Conservation (phyloP, 225 moss, liverwort and hornwort species). For the Neckera pumila region DNA sequence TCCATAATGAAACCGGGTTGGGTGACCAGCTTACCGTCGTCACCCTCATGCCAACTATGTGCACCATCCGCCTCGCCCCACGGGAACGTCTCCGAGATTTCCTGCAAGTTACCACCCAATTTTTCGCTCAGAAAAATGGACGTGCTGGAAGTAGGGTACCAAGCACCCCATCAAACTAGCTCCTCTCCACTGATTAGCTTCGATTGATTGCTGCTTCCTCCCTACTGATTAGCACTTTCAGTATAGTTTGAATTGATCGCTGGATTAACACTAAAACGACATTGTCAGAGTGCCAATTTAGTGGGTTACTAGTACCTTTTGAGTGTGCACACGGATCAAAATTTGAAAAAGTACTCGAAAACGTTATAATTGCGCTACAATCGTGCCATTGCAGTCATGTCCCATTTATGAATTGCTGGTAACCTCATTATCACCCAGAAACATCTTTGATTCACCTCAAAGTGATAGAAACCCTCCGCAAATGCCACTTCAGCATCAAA, state of each 20-base stretch:
- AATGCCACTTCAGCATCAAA: neutral
- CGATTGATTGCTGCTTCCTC: neutral
- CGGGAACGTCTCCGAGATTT: conserved; percentile 30
- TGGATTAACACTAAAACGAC: neutral
- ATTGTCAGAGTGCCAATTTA: neutral
- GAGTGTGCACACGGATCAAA: neutral
- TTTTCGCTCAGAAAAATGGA: neutral
- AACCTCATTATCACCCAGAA: neutral
- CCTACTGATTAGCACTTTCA: neutral
- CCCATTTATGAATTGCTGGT: neutral
- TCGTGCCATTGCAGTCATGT: neutral
- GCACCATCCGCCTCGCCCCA: conserved; percentile 71
- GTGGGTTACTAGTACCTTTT: neutral
- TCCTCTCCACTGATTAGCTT: too few relatives aligned
- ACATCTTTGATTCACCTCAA: neutral
- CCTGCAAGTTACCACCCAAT: conserved; percentile 19
- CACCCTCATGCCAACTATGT: conserved; percentile 71
- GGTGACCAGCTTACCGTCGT: conserved; percentile 34
- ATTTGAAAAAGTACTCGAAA: neutral
- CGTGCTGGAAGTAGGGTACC: neutral
- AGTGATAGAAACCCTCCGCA: neutral
- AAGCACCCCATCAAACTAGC: neutral
- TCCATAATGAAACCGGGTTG: neutral
- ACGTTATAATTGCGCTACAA: neutral
- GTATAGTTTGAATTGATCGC: neutral